Percentiles rank a stretch among this genome's conserved stretches.
Conservation (phyloP, 1,284 basidiomycete genomes). For the Trametes sp. region DNA sequence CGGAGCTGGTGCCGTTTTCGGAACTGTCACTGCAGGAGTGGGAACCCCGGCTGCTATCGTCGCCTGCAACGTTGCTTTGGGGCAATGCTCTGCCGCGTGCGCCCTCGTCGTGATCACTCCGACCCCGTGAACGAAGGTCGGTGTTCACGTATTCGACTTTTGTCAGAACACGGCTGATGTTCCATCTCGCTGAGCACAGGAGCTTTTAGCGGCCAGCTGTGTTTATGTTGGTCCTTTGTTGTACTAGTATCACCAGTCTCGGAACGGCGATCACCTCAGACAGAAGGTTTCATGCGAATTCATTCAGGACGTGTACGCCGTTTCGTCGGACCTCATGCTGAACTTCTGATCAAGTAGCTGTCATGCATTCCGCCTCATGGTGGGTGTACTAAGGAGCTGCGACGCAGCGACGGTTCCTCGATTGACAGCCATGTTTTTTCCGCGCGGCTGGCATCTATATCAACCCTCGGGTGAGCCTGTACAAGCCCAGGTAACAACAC, state of each 20-base stretch:
- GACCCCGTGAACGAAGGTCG: constrained; percentile 32
- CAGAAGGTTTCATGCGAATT: no score
- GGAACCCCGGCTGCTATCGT: constrained; percentile 54
- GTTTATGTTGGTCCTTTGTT: no score
- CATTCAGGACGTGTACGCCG: no score
- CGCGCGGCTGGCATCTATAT: neutral
- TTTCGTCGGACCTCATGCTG: no score
- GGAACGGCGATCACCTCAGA: no score
- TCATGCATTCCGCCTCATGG: no score
- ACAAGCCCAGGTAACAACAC: neutral
- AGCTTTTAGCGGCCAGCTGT: no score
- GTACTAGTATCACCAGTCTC: no score
- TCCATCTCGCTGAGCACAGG: neutral
- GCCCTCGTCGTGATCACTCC: constrained; percentile 38
- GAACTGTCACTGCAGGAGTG: constrained; percentile 52
- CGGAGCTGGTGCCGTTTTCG: constrained; percentile 59
- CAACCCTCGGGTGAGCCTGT: neutral
- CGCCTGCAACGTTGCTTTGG: constrained; percentile 59
- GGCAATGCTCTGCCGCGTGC: constrained; percentile 45
- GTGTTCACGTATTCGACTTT: neutral
- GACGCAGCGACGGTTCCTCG: neutral
- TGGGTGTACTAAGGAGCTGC: no score
- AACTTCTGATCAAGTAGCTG: no score
- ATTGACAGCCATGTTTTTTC: neutral
- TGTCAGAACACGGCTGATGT: neutral